Percentiles rank a stretch among this genome's conserved stretches.
Evolutionary conservation across 768 basidiomycete species (phyloP).

Genomic region (Agaricus subrufescens): DNA sequence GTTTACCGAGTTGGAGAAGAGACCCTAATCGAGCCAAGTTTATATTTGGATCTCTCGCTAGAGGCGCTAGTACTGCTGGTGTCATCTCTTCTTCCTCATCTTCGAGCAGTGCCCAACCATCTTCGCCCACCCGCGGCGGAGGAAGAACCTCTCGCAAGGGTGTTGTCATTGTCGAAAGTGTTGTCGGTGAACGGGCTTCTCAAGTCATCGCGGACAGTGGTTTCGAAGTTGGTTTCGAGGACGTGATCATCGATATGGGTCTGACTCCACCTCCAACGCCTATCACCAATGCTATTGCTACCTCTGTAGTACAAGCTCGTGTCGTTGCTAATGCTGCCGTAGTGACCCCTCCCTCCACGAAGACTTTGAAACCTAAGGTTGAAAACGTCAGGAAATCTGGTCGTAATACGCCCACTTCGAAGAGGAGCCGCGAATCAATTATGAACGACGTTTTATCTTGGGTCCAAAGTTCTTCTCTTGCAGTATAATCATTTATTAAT

Average conservation of each 20-base stretch:
- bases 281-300: not conserved
- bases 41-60: not conserved
- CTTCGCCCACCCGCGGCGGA: no score
- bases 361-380: not conserved
- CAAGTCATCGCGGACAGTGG: not conserved
- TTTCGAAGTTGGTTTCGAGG: not conserved
- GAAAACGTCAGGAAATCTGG: not conserved
- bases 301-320: not conserved
- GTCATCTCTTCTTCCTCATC: not conserved
- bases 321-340: not conserved
- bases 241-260: conserved; percentile 1
- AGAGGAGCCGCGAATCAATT: conserved; percentile 1
- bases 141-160: not conserved
- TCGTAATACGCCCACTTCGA: not conserved
- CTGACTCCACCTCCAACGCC: not conserved
- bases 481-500: not conserved
- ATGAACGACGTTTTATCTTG: conserved; percentile 4
- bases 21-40: conserved; percentile 1
- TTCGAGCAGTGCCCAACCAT: not conserved
- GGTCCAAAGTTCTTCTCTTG: conserved; percentile 5
- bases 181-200: not conserved
- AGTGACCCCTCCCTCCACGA: not conserved
- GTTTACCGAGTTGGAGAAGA: conserved; percentile 1
- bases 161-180: not conserved
- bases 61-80: not conserved